Conservation (phyloP, 352 stramenopile genomes). For the Globisporangium carolinianum region DNA sequence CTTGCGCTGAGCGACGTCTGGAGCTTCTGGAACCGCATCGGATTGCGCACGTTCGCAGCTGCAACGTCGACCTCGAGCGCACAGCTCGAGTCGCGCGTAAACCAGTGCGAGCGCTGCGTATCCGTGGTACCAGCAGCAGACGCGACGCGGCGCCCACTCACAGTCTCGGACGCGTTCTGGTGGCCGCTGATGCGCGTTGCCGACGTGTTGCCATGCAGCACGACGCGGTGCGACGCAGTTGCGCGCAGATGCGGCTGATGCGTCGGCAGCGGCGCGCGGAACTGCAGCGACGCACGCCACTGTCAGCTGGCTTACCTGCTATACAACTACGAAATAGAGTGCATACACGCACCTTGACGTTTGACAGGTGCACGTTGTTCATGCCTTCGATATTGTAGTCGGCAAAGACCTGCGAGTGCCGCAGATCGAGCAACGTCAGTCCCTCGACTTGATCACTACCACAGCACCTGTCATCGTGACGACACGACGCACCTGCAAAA, state of each 20-base stretch:
- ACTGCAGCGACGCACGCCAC: conserved; percentile 20
- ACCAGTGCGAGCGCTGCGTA: conserved; percentile 30
- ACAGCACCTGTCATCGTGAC: background rate
- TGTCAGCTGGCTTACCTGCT: too few species aligned
- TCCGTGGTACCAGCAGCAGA: conserved; percentile 14
- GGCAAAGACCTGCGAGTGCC: conserved; percentile 74
- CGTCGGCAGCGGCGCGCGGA: conserved; percentile 56
- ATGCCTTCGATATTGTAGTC: conserved; percentile 93
- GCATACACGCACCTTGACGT: conserved; percentile 41
- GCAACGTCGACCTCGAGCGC: conserved; percentile 68
- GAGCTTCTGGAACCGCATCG: conserved; percentile 31
- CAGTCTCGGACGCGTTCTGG: conserved; percentile 10
- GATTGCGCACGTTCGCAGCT: conserved; percentile 62
- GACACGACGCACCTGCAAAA: conserved; percentile 58
- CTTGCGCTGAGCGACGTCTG: conserved; percentile 32
- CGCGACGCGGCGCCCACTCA: conserved; percentile 22
- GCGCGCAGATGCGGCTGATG: conserved; percentile 42
- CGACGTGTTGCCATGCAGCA: conserved; percentile 34
- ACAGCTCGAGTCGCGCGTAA: conserved; percentile 63
- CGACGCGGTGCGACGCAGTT: conserved; percentile 10
- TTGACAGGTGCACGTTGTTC: conserved; percentile 68
- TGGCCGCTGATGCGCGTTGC: conserved; percentile 28
- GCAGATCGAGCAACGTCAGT: too few species aligned
- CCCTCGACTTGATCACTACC: background rate
- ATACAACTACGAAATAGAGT: too few species aligned